Base-by-base conservation (phyloP, 371 early-diverging fungal genomes). In the Thermomucor indicae-seudaticae region DNA sequence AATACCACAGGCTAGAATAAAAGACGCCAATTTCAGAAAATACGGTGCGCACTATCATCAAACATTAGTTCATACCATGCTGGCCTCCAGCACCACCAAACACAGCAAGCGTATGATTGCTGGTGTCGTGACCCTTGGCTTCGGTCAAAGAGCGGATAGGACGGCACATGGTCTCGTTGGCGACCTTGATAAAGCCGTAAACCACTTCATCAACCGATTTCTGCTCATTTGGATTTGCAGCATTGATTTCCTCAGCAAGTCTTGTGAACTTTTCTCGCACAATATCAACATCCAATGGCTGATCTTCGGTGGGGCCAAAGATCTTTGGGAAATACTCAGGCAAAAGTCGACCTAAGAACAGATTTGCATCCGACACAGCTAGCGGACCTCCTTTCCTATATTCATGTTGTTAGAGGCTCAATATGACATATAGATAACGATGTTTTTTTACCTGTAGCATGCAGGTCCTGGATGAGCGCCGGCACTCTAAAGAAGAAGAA, bases 61-160 rank as follows among this genome's bases (percentile, higher is more conserved):
- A 23, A 24, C 34, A 12, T 20, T 14, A 44, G 12, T 25, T 11
- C 46, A 44, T 60, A 63, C 68, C 68, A 58, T 90, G 90, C 50
- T 92, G 92, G 14, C 90, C 91, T 38, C 97, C 93, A 34, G 97
- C 97, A 17, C 98, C 98, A 31, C 98, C 98, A 83, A 97, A 97
- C 22, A 90, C 92, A 1, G 95, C 90, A 25, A 98, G 63, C 17
- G 83, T 80, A 60, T 96, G 96, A 41, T 86, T 78, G 12, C 84
- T 75, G 0, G 95, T 83, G 48, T 94, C 90, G 53, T 91, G 88
- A 2, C 98, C 98, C 62, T 90, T 92, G 5, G 91, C 92, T 57
- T 96, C 95, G 0, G 98, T 96, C 47, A 98, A 66, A 1, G 90
- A 87, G 6, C 96, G 82, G 44, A 98, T 96, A 8, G 96, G 95